A percentile compares a stretch with the other conserved stretches of the same genome.
phyloP scores from a whole-genome alignment of 2,329 filamentous ascomycete species.

The Aspergillus caelatus region DNA sequence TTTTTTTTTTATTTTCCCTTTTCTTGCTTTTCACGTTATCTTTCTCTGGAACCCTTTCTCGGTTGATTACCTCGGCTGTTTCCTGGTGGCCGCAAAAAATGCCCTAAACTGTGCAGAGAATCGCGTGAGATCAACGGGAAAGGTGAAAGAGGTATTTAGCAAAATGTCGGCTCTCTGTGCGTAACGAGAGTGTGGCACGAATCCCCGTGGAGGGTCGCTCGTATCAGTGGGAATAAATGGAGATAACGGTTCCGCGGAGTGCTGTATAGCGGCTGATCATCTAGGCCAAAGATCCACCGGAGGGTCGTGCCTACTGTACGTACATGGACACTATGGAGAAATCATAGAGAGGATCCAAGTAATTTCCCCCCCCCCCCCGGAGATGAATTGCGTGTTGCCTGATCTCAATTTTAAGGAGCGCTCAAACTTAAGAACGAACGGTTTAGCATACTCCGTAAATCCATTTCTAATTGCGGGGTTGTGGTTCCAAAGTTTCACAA shows the following conservation, averaged over 20 bases:
- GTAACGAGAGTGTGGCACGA: neutral
- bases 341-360: neutral
- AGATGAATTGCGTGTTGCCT: neutral
- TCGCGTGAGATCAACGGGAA: neutral
- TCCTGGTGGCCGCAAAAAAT: neutral
- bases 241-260: conserved; percentile 19
- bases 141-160: neutral
- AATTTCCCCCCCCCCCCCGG: neutral
- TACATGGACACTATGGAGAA: neutral
- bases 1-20: conserved; percentile 15
- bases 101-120: neutral
- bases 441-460: neutral
- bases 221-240: conserved; percentile 2
- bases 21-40: conserved; percentile 5
- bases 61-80: conserved; percentile 1
- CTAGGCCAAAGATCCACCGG: conserved; percentile 18
- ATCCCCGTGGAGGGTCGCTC: neutral
- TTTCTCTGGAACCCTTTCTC: neutral
- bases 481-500: neutral
- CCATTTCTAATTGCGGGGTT: neutral
- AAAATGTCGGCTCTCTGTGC: conserved; percentile 4
- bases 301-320: neutral
- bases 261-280: conserved; percentile 29
- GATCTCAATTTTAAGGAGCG: neutral
- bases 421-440: neutral